Evolutionary conservation across 1,139 yeast species (phyloP).

Genomic region (Hyphopichia pseudoburtonii): DNA sequence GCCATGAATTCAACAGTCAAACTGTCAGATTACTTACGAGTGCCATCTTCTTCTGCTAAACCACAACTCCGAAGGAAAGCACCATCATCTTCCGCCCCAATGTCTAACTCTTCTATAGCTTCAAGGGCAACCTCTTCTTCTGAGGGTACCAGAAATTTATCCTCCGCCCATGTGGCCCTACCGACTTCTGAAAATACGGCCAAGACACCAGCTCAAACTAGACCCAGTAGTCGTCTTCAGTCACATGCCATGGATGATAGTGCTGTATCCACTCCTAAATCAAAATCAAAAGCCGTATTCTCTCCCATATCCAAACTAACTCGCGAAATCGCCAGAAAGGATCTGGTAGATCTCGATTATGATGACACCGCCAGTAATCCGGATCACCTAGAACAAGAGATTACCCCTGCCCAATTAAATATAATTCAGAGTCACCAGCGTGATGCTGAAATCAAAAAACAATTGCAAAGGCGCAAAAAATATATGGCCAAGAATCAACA

Average conservation of each 20-base stretch:
- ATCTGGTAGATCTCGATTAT: slow-evolving; percentile 1
- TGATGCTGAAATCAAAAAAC: slow-evolving; percentile 4
- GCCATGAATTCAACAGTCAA: no score
- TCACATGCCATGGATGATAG: background rate
- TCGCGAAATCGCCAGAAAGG: background rate
- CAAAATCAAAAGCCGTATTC: slow-evolving; percentile 2
- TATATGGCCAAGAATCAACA: background rate
- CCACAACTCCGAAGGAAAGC: no score
- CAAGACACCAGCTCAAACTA: no score
- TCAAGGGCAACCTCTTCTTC: no score
- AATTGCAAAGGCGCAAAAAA: slow-evolving; percentile 3
- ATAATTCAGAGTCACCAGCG: slow-evolving; percentile 19
- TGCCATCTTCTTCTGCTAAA: no score
- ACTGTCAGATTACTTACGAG: no score
- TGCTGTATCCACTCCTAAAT: background rate
- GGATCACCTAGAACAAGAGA: slow-evolving; percentile 31
- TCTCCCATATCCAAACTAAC: slow-evolving; percentile 5
- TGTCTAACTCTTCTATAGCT: no score
- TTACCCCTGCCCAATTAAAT: slow-evolving; percentile 40
- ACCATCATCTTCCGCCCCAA: no score
- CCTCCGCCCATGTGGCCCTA: no score
- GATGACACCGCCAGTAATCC: slow-evolving; percentile 18
- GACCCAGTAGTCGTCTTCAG: background rate
- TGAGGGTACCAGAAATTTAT: no score
- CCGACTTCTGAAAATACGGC: no score